Evolutionary conservation across 1,284 basidiomycete species (phyloP), one percentile per base, ranked within the genome.

Genomic region (Apiotrichum laibachii): DNA sequence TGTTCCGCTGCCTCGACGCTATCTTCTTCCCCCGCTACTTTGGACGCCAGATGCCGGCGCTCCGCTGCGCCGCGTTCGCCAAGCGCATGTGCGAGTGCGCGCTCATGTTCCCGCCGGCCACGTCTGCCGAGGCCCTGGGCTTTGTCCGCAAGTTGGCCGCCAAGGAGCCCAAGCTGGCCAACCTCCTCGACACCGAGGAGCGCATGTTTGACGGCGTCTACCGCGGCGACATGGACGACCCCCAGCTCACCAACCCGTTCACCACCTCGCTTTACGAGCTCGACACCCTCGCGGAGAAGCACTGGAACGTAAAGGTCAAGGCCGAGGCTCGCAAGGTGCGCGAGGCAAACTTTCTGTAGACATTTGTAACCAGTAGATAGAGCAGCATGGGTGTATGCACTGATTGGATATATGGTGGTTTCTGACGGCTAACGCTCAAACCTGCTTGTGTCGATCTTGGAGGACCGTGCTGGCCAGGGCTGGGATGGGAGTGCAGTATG

Each of bases 51-150:
- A 72, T 83, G 43, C 86, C 92, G 3, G 83, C 90, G 16, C 88
- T 87, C 82, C 86, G 92, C 63, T 83, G 86, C 26, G 90, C 92
- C 21, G 90, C 94, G 2, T 98, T 99, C 75, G 84, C 89, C 56
- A 98, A 98, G 79, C 88, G 96, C 31, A 82, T 99, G 44, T 81
- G 92, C 33, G 85, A 84, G 50, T 86, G 87, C 31, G 85, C 87
- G 15, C 80, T 97, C 49, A 85, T 89, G 70, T 90, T 92, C 85
- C 85, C 94, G 0, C 82, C 90, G 1, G 69, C 77, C 2, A 83
- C 84, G 12, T 84, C 86, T 21, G 77, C 87, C 49, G 86, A 87
- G 46, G 80, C 87, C 18, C 76, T 98, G 35, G 83, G 84, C 33
- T 89, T 95, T 65, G 85, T 94, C 9, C 80, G 80, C 45, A 81